Conservation (phyloP, 257 asterid species). For the Mentha longifolia region DNA sequence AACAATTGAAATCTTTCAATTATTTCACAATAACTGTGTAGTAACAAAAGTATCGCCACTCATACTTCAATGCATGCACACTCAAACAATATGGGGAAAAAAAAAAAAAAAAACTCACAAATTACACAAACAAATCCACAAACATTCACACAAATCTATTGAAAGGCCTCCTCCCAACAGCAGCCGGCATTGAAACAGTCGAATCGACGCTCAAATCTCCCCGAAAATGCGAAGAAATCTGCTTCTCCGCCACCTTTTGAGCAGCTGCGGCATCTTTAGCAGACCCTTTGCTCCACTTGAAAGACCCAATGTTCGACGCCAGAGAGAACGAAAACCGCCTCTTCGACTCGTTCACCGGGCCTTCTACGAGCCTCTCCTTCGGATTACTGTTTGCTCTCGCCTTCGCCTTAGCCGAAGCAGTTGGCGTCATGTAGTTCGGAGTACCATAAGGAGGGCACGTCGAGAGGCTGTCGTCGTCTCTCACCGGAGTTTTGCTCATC, state of each 20-base stretch:
- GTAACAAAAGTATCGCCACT: conserved; percentile 31
- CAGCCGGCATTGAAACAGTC: conserved; percentile 77
- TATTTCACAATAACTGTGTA: conserved; percentile 42
- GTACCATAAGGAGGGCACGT: conserved; percentile 55
- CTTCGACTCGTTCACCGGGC: conserved; percentile 67
- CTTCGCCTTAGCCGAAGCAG: conserved; percentile 86
- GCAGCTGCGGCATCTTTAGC: conserved; percentile 52
- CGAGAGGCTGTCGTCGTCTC: conserved; percentile 78
- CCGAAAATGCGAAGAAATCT: conserved; percentile 42
- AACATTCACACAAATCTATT: conserved; percentile 86
- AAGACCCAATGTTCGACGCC: conserved; percentile 66
- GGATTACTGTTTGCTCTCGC: conserved; percentile 74
- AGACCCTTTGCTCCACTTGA: conserved; percentile 76
- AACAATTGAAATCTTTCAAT: conserved; percentile 29
- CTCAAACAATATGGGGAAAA: conserved; percentile 19
- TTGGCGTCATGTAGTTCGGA: conserved; percentile 86
- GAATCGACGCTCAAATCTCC: conserved; percentile 72
- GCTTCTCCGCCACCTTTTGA: conserved; percentile 48
- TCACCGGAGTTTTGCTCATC: conserved; percentile 52
- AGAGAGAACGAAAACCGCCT: conserved; percentile 76
- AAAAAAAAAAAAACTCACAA: conserved; percentile 6
- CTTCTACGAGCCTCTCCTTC: conserved; percentile 60
- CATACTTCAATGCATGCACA: conserved; percentile 38
- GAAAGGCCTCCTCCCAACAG: conserved; percentile 76
- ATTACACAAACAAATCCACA: conserved; percentile 33